Evolutionary conservation across 75 land plant genomes (phyloP).

Genomic region (Chamaecyparis obtusa): DNA sequence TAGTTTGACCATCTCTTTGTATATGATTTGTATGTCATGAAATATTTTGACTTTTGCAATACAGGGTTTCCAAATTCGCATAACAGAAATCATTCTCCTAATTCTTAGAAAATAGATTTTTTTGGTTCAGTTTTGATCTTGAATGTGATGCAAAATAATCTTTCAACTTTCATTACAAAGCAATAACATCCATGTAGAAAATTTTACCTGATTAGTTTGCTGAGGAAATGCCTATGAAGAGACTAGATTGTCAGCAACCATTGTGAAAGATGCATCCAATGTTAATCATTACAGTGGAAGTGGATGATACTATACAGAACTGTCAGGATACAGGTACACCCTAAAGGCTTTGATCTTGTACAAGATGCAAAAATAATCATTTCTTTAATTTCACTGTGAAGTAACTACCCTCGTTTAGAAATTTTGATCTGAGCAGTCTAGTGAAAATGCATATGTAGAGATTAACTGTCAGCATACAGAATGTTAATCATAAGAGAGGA

Average conservation of each 20-base stretch:
- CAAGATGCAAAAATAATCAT: too few species aligned
- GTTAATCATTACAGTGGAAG: too few species aligned
- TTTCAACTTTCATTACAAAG: neutral
- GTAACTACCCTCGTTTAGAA: too few species aligned
- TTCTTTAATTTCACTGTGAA: too few species aligned
- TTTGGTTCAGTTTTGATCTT: neutral
- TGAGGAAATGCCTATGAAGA: neutral
- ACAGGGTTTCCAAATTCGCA: neutral
- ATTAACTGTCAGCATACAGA: too few species aligned
- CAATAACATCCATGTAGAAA: neutral
- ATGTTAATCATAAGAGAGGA: too few species aligned
- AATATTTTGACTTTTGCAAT: neutral
- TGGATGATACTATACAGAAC: too few species aligned
- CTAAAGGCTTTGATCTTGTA: too few species aligned
- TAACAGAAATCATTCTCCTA: neutral
- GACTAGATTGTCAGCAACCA: neutral
- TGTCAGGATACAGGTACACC: too few species aligned
- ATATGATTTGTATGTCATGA: neutral
- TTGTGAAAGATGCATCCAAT: too few species aligned
- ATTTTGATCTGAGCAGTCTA: too few species aligned
- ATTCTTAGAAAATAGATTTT: neutral
- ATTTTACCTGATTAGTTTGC: neutral
- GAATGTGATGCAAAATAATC: neutral
- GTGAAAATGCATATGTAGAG: too few species aligned
- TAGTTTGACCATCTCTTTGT: neutral